These are phyloP conservation scores for Thuidium tamariscinum DNA, from an alignment of 225 moss, liverwort and hornwort species.

Conservation along the genomic window DNA sequence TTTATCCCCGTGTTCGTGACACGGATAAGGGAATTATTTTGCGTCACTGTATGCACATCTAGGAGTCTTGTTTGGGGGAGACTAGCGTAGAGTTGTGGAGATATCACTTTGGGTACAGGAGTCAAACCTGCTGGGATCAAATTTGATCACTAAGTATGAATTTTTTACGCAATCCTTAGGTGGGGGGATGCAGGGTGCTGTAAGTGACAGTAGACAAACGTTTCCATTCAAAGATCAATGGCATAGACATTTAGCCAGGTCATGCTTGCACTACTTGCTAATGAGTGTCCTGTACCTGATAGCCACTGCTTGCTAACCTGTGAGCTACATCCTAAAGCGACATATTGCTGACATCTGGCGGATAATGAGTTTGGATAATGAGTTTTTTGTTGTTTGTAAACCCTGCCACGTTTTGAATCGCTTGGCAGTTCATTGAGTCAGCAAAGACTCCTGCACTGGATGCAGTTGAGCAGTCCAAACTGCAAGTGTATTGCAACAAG, in stretches of 20 bases:
- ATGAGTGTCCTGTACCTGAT: not conserved
- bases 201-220: not conserved
- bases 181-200: not conserved
- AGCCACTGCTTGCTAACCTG: not conserved
- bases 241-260: not conserved
- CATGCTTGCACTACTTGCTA: not conserved
- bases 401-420: not conserved
- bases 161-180: not conserved
- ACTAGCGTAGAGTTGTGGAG: not conserved
- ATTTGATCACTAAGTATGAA: not conserved
- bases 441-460: not conserved
- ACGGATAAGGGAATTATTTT: not conserved
- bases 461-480: conserved; percentile 14
- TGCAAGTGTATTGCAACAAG: conserved; percentile 24
- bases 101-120: not conserved
- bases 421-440: conserved; percentile 19
- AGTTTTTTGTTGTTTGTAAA: not conserved
- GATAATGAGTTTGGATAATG: not conserved
- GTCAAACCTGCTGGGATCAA: not conserved
- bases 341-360: not conserved
- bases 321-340: not conserved
- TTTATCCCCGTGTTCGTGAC: not conserved
- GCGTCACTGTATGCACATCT: not conserved
- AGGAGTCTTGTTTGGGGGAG: not conserved
- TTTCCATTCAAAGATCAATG: not conserved